Percentiles rank a stretch among this genome's conserved stretches.
Evolutionary conservation across 805 yeast species (phyloP).

Genomic region (Suhomyces xylopsoci): DNA sequence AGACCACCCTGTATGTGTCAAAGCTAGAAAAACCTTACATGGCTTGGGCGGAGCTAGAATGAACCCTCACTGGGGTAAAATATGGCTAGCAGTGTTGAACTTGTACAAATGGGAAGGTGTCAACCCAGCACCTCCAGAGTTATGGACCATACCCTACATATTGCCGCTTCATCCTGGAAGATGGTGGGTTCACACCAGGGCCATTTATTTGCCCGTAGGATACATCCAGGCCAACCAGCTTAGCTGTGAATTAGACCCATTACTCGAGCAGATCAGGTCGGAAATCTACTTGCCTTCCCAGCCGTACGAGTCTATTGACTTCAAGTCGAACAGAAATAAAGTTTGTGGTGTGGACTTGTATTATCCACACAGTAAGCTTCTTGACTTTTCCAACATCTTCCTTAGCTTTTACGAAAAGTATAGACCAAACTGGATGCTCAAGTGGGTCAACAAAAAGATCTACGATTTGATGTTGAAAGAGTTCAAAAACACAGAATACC

Average conservation of each 20-base stretch:
- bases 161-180: slow-evolving; percentile 88
- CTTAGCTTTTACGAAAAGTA: slow-evolving; percentile 67
- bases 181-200: slow-evolving; percentile 99
- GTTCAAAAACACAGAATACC: slow-evolving; percentile 67
- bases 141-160: slow-evolving; percentile 81
- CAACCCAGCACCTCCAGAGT: slow-evolving; percentile 96
- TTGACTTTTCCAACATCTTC: slow-evolving; percentile 59
- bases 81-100: slow-evolving; percentile 79
- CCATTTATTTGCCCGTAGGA: slow-evolving; percentile 83
- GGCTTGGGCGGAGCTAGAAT: slow-evolving; percentile 86
- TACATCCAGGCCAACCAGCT: slow-evolving; percentile 62
- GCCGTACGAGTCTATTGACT: slow-evolving; percentile 66
- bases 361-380: slow-evolving; percentile 78
- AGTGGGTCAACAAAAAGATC: slow-evolving; percentile 48
- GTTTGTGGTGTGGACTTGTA: slow-evolving; percentile 92
- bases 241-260: slow-evolving; percentile 58
- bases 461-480: slow-evolving; percentile 73
- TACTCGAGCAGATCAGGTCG: slow-evolving; percentile 60
- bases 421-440: slow-evolving; percentile 72
- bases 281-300: slow-evolving; percentile 64
- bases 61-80: slow-evolving; percentile 96
- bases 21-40: slow-evolving; percentile 69
- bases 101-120: slow-evolving; percentile 95
- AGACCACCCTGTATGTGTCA: slow-evolving; percentile 72
- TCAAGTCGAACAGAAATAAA: slow-evolving; percentile 67